A percentile compares a stretch with the other conserved stretches of the same genome.
Conservation (phyloP, 441 rosid species). For the Syzygium syzygioides region DNA sequence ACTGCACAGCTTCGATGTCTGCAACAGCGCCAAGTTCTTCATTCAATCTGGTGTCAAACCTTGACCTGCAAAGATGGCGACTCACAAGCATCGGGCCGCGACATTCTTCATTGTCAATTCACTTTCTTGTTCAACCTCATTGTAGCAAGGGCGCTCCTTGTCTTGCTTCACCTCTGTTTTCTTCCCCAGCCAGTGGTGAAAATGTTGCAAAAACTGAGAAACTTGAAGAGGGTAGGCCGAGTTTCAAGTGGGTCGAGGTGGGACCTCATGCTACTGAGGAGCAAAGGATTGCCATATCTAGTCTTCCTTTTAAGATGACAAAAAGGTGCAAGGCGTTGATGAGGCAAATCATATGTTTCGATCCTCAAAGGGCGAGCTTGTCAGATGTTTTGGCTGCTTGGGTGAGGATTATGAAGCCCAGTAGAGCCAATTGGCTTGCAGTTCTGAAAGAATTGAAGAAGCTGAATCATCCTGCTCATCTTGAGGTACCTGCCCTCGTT, state of each 20-base stretch:
- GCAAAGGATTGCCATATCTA: conserved; percentile 44
- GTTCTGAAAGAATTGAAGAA: conserved; percentile 60
- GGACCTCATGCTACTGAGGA: conserved; percentile 8
- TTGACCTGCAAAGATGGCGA: neutral
- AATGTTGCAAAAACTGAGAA: neutral
- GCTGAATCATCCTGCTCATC: conserved; percentile 54
- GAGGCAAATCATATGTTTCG: conserved; percentile 62
- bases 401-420: conserved; percentile 76
- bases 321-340: conserved; percentile 63
- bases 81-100: neutral
- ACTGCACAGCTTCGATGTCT: neutral
- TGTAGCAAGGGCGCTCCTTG: neutral
- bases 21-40: neutral
- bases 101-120: neutral
- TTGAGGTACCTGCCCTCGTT: conserved; percentile 33
- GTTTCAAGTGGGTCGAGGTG: neutral
- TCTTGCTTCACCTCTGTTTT: neutral
- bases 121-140: neutral
- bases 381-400: conserved; percentile 49
- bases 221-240: neutral
- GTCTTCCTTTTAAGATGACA: conserved; percentile 53
- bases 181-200: neutral
- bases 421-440: conserved; percentile 73
- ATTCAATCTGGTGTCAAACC: neutral
- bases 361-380: conserved; percentile 29